Evolutionary conservation across 1,139 yeast species (phyloP), one percentile per base, ranked within the genome.

Genomic region (Magnusiomyces ingens): DNA sequence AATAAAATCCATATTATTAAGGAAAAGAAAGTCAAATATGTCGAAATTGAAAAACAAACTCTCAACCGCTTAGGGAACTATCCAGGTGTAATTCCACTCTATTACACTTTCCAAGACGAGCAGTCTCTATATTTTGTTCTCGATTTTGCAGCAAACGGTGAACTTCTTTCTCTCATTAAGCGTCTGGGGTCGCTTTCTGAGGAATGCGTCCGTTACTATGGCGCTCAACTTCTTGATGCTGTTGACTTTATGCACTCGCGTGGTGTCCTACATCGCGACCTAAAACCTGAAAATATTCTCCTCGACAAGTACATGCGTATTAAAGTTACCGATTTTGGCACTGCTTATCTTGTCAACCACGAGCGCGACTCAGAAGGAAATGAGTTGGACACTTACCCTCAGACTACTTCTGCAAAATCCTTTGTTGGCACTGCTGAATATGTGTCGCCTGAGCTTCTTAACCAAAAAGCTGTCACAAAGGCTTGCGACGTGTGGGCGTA

Each of bases 241-340:
- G 82, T 93, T 13, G 80, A 78, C 59, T 91, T 81, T 67, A 85
- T 93, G 77, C 99, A 93, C 64, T 69, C 71, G 19, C 77, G 75
- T 55, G 99, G 99, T 11, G 86, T 94, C 18, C 82, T 93, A 48
- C 99, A 93, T 67, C 79, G 99, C 58, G 99, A 93, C 69, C 76
- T 93, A 60, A 93, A 93, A 70, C 99, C 99, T 0, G 99, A 93
- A 64, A 93, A 93, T 59, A 71, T 74, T 45, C 72, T 93, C 59
- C 80, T 94, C 52, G 95, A 91, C 62, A 77, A 78, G 57, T 83
- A 86, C 55, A 83, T 86, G 81, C 82, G 87, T 59, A 76, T 93
- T 56, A 90, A 90, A 68, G 80, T 94, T 53, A 93, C 99, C n/a
- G 99, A 94, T 70, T 94, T 94, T 70, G 99, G 99, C 26, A 94